phyloP scores from a whole-genome alignment of 1,284 basidiomycete species.

The Apiotrichum montevideense region DNA sequence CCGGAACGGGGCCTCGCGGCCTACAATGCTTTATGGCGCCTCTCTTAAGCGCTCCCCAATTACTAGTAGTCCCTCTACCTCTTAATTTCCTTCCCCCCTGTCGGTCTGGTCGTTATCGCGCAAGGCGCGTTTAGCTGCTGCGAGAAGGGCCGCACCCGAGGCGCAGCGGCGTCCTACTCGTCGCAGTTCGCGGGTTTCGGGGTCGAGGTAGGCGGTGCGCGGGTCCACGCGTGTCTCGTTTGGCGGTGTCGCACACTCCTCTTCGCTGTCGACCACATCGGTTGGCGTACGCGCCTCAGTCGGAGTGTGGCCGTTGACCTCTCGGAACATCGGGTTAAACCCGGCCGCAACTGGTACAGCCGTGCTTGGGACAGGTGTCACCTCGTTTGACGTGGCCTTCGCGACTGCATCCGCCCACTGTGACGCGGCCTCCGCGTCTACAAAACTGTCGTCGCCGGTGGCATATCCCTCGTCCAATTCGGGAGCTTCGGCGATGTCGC shows the following conservation, averaged over 20 bases:
- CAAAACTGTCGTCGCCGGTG: background rate
- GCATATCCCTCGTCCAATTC: background rate
- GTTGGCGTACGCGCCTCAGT: too few relatives aligned
- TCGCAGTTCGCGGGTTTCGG: background rate
- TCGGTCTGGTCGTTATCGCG: background rate
- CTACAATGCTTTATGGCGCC: too few relatives aligned
- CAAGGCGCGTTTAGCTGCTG: background rate
- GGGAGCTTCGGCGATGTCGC: slow-evolving; percentile 6
- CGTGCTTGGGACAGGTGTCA: too few relatives aligned
- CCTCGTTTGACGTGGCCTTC: too few relatives aligned
- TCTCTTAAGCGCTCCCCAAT: too few relatives aligned
- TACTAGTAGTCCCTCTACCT: too few relatives aligned
- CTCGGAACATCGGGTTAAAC: too few relatives aligned
- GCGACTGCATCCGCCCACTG: too few relatives aligned
- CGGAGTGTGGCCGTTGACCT: too few relatives aligned
- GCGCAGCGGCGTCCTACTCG: background rate
- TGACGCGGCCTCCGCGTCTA: background rate
- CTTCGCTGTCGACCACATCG: background rate
- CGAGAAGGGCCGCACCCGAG: background rate
- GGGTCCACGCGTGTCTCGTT: background rate
- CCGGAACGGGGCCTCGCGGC: too few relatives aligned
- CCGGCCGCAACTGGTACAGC: too few relatives aligned
- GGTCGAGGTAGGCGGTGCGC: background rate
- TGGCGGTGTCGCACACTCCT: background rate
- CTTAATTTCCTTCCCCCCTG: too few relatives aligned